These are phyloP conservation scores for Nepenthes alata DNA, from an alignment of 179 eudicot genomes.

Conservation along the genomic window DNA sequence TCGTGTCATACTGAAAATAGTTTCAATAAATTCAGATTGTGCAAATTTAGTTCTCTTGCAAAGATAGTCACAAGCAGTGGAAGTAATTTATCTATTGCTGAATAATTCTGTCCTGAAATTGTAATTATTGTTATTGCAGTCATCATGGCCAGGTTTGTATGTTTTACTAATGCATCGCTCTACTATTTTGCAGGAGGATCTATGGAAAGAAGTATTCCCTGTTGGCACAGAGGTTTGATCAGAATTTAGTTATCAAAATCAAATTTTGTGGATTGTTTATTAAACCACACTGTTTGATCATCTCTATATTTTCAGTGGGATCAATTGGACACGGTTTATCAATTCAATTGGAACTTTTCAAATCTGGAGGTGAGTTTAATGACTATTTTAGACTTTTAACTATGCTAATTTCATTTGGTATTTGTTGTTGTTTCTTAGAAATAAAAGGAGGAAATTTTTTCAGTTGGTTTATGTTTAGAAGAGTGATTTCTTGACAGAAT, in stretches of 20 bases:
- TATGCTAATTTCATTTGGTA: neutral
- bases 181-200: conserved; percentile 56
- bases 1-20: too few species aligned
- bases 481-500: conserved; percentile 34
- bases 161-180: neutral
- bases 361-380: conserved; percentile 63
- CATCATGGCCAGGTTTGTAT: neutral
- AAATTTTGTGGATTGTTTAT: neutral
- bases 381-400: neutral
- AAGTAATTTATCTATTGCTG: neutral
- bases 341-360: conserved; percentile 74
- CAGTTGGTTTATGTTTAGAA: neutral
- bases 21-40: too few species aligned
- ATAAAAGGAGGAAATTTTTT: neutral
- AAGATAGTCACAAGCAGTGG: neutral
- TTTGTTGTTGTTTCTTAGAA: neutral
- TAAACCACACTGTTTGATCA: neutral
- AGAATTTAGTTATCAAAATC: conserved; percentile 1
- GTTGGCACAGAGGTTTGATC: conserved; percentile 86
- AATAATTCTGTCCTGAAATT: neutral
- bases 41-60: neutral
- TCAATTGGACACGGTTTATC: conserved; percentile 68
- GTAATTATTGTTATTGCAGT: neutral
- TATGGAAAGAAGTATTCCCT: conserved; percentile 87
- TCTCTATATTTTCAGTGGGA: conserved; percentile 55